A percentile compares a stretch with the other conserved stretches of the same genome.
These are phyloP conservation scores for Brassica incana DNA, from an alignment of 345 rosid species.

Conservation along the genomic window DNA sequence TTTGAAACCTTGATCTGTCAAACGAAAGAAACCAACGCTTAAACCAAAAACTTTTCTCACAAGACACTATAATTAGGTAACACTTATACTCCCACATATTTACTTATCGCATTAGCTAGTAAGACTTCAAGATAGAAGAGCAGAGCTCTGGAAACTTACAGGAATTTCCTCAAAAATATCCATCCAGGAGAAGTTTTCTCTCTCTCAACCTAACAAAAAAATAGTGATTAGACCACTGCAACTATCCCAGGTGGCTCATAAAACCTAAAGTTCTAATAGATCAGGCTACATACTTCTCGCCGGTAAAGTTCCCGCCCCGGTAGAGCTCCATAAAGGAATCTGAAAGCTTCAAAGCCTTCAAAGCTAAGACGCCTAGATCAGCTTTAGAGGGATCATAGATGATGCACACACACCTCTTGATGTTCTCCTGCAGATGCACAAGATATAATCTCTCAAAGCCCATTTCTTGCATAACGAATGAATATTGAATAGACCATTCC, in stretches of 20 bases:
- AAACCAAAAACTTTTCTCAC: background rate
- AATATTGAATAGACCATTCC: background rate
- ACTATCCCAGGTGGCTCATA: conserved; percentile 4
- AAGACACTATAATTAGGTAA: background rate
- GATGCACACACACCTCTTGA: conserved; percentile 93
- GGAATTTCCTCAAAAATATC: conserved; percentile 99
- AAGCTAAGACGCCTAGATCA: conserved; percentile 82
- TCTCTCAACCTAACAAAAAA: conserved; percentile 76
- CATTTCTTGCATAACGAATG: background rate
- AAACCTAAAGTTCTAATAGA: background rate
- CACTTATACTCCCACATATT: background rate
- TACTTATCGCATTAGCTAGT: background rate
- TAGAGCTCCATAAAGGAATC: conserved; percentile 96
- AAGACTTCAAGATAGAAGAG: background rate
- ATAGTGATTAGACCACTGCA: conserved; percentile 13
- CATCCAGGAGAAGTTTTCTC: conserved; percentile 97
- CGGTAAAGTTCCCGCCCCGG: conserved; percentile 75
- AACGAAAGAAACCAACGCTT: background rate
- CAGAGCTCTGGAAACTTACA: conserved; percentile 52
- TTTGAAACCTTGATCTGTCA: conserved; percentile 94
- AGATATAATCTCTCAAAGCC: background rate
- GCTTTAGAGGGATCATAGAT: conserved; percentile 97
- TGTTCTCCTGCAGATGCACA: conserved; percentile 66
- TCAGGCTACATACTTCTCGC: conserved; percentile 73
- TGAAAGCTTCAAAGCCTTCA: conserved; percentile 97